These are phyloP conservation scores for Emergomyces orientalis DNA, from an alignment of 2,329 filamentous ascomycete genomes.

Conservation along the genomic window DNA sequence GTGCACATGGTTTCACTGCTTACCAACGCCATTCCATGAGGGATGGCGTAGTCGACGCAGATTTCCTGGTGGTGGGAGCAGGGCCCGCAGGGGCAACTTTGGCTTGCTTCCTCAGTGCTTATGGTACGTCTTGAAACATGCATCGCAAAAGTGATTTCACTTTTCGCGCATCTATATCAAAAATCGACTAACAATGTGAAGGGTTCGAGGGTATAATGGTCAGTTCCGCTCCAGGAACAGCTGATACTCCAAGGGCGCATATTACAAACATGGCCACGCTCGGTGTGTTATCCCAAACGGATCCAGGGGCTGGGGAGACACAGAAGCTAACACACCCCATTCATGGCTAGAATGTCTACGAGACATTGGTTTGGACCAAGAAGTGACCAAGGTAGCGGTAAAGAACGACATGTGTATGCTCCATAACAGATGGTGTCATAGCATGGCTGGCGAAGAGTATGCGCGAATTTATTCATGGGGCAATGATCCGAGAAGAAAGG, in stretches of 20 bases:
- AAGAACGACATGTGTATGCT: slow-evolving; percentile 35
- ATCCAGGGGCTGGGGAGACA: not conserved
- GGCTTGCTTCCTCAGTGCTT: slow-evolving; percentile 44
- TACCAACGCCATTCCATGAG: not conserved
- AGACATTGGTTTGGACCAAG: slow-evolving; percentile 42
- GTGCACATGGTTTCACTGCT: not conserved
- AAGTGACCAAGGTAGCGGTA: slow-evolving; percentile 31
- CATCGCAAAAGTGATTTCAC: not conserved
- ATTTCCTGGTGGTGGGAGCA: slow-evolving; percentile 43
- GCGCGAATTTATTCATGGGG: slow-evolving; percentile 46
- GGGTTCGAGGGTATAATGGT: slow-evolving; percentile 48
- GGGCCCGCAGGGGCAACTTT: slow-evolving; percentile 48
- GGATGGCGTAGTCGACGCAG: slow-evolving; percentile 27
- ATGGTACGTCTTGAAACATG: slow-evolving; percentile 30
- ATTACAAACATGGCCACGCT: slow-evolving; percentile 52
- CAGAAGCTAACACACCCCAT: not conserved
- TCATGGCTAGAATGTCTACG: slow-evolving; percentile 40
- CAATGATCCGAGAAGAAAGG: slow-evolving; percentile 38
- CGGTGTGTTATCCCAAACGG: slow-evolving; percentile 14
- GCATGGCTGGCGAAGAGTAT: slow-evolving; percentile 46
- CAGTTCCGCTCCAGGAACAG: slow-evolving; percentile 41
- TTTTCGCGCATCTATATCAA: not conserved
- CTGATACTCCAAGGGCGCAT: slow-evolving; percentile 51
- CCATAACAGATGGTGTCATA: slow-evolving; percentile 46
- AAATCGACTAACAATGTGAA: slow-evolving; percentile 15